Percentiles rank a stretch among this genome's conserved stretches.
These are phyloP conservation scores for Candida ipomoeae DNA, from an alignment of 805 yeast genomes.

Conservation along the genomic window DNA sequence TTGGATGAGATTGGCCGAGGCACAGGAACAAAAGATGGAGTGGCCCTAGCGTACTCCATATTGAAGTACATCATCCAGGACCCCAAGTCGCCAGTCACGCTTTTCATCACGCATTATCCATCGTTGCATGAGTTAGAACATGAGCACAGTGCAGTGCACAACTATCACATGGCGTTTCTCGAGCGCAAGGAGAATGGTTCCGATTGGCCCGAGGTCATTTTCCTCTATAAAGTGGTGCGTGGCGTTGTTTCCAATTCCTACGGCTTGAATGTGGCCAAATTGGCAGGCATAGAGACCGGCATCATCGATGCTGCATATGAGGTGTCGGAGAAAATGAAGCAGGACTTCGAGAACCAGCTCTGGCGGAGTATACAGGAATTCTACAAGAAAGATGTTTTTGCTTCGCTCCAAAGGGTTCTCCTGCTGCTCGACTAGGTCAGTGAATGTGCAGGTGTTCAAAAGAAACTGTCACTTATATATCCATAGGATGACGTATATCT, in stretches of 20 bases:
- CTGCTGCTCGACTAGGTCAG: neutral
- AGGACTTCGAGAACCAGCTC: slow-evolving; percentile 20
- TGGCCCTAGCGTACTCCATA: slow-evolving; percentile 73
- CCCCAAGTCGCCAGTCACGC: slow-evolving; percentile 45
- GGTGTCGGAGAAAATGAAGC: slow-evolving; percentile 32
- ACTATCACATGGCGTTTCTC: slow-evolving; percentile 69
- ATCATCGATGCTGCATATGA: slow-evolving; percentile 44
- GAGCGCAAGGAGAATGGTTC: slow-evolving; percentile 25
- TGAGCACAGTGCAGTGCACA: slow-evolving; percentile 41
- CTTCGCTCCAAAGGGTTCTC: neutral
- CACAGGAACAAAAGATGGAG: slow-evolving; percentile 69
- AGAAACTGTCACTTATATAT: too few relatives aligned
- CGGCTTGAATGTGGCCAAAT: slow-evolving; percentile 79
- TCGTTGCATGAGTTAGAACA: slow-evolving; percentile 51
- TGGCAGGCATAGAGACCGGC: slow-evolving; percentile 56
- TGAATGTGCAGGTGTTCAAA: too few relatives aligned
- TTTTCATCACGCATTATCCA: slow-evolving; percentile 86
- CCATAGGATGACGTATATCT: too few relatives aligned
- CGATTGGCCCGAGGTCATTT: slow-evolving; percentile 35
- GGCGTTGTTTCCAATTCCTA: slow-evolving; percentile 56
- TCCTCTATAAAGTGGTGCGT: slow-evolving; percentile 32
- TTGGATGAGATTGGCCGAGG: slow-evolving; percentile 84
- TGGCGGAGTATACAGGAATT: slow-evolving; percentile 3
- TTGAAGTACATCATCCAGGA: slow-evolving; percentile 50
- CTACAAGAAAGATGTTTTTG: slow-evolving; percentile 1